Base-by-base conservation (phyloP, 805 yeast species). In the Maudiozyma serrabonitensis region DNA sequence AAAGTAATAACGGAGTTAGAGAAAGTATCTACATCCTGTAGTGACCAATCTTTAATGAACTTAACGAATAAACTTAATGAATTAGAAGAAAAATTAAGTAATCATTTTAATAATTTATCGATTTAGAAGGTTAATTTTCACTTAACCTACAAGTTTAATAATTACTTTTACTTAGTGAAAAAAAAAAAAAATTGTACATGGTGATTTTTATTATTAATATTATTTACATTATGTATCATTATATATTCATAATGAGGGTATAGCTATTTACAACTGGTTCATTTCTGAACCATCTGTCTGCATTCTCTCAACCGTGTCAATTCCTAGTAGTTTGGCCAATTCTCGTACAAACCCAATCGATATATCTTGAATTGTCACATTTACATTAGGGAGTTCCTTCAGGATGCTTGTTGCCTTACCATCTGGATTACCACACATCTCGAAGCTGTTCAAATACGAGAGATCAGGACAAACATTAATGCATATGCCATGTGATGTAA, bases 401-500 rank as follows among this genome's bases (percentile, higher is more conserved):
- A 62, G 49, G 32, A 84, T 70, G 4, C 81, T 75, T 0, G 84
- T 79, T 26, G 85, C 84, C n/a, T 57, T 56, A 41, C 75, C 75
- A 6, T 76, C 79, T 0, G 84, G 79, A 34, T 90, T 70, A 1
- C 98, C 98, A 69, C 99, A 93, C 75, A 95, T 87, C 5, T 80
- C 82, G 54, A 87, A 79, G 31, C 73, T 71, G 52, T 87, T 83
- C 57, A 91, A 74, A 67, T 75, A 85, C 38, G 78, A 73, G 42
- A 88, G 72, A 58, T 89, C 89, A 0, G 95, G 88, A 32, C 61
- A 53, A 2, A 86, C 82, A 61, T 93, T 93, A 42, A 93, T 75
- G 1, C 91, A 87, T 15, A 91, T 73, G 0, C 99, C 99, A 68
- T 90, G 96, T 0, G 93, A 81, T 0, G 97, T 87, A 32, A 93